Evolutionary conservation across 306 rosid genomes (phyloP).

Genomic region (Gillenia trifoliata): DNA sequence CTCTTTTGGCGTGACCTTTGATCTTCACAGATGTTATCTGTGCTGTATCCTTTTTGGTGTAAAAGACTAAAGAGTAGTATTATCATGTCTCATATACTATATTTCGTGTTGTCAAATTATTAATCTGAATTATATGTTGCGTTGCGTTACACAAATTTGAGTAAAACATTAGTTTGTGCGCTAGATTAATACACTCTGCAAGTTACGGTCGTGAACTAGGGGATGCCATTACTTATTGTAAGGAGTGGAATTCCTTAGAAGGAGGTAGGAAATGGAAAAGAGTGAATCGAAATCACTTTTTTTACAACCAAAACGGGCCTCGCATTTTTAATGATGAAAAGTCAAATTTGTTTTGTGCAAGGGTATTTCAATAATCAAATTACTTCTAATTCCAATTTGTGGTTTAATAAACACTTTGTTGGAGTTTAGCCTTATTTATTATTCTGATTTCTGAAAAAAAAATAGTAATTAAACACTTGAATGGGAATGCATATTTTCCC

Average conservation of each 20-base stretch:
- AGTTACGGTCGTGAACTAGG: not conserved
- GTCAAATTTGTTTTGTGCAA: not conserved
- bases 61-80: not conserved
- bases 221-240: not conserved
- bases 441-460: too few species aligned
- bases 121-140: not conserved
- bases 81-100: not conserved
- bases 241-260: not conserved
- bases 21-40: slow-evolving; percentile 39
- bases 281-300: not conserved
- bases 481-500: too few species aligned
- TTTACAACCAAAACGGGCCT: not conserved
- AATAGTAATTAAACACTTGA: too few species aligned
- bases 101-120: not conserved
- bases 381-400: not conserved
- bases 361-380: not conserved
- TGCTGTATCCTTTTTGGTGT: not conserved
- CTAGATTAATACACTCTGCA: not conserved
- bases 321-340: not conserved
- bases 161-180: not conserved
- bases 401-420: not conserved
- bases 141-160: not conserved
- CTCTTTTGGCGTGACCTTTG: slow-evolving; percentile 38
- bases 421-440: not conserved
- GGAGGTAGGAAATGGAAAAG: not conserved